phyloP scores from a whole-genome alignment of 257 asterid genomes.

The Fraxinus anomala region DNA sequence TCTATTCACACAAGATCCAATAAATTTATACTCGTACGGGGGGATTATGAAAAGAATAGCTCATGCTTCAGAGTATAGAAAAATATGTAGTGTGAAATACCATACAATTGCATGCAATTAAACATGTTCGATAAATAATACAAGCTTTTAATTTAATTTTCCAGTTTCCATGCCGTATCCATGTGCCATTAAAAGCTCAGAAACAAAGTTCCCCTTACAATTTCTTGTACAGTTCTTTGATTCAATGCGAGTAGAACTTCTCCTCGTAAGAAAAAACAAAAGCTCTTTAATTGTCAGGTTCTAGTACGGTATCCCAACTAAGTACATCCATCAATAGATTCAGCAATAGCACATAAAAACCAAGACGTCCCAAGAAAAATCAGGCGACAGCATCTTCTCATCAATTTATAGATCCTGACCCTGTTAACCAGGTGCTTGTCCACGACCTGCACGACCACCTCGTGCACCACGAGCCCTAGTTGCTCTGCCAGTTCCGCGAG shows the following conservation, averaged over 20 bases:
- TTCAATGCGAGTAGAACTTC: neutral
- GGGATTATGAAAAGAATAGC: neutral
- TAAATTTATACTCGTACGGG: no score
- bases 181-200: no score
- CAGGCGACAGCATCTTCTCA: neutral
- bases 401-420: constrained; percentile 3
- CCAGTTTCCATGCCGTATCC: neutral
- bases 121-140: neutral
- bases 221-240: neutral
- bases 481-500: constrained; percentile 65
- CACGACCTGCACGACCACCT: constrained; percentile 58
- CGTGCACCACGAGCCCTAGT: constrained; percentile 66
- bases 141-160: no score
- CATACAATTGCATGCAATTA: neutral
- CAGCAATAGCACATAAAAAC: neutral
- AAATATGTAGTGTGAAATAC: neutral
- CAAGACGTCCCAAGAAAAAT: neutral
- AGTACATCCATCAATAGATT: neutral
- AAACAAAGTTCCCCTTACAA: neutral
- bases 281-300: neutral
- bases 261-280: neutral
- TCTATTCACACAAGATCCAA: neutral
- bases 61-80: neutral
- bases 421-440: constrained; percentile 51
- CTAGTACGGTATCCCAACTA: neutral